Evolutionary conservation across 2,329 filamentous ascomycete genomes (phyloP).

Genomic region (Lecanoromycetidae sp.): DNA sequence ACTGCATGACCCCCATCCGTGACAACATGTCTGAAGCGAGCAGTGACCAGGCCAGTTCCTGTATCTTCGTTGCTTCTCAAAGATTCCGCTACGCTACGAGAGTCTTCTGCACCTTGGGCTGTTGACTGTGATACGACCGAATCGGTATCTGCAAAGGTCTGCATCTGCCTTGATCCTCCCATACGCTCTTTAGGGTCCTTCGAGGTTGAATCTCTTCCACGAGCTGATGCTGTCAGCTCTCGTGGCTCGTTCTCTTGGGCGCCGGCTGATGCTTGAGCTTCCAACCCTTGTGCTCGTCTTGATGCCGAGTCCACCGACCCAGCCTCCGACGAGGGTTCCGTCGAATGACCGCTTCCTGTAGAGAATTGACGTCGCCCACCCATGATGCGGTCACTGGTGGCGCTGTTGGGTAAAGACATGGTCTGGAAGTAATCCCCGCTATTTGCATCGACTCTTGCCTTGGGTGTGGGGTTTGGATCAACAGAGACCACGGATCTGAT

Average conservation of each 20-base stretch:
- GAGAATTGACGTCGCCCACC: slow-evolving; percentile 9
- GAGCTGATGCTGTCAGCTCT: background rate
- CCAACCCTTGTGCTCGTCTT: background rate
- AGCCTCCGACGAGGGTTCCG: slow-evolving; percentile 1
- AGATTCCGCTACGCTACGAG: slow-evolving; percentile 24
- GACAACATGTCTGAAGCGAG: slow-evolving; percentile 65
- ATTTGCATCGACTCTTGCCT: slow-evolving; percentile 16
- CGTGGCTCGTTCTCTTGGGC: background rate
- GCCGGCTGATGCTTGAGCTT: background rate
- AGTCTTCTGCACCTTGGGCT: slow-evolving; percentile 18
- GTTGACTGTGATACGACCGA: slow-evolving; percentile 21
- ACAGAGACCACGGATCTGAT: slow-evolving; percentile 68
- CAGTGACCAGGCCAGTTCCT: slow-evolving; percentile 47
- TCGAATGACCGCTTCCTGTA: slow-evolving; percentile 4
- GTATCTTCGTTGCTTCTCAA: slow-evolving; percentile 27
- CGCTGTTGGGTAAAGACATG: slow-evolving; percentile 12
- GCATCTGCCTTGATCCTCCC: slow-evolving; percentile 14
- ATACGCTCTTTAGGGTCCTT: slow-evolving; percentile 9
- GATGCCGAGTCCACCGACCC: background rate
- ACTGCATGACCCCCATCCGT: slow-evolving; percentile 70
- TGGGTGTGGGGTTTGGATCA: slow-evolving; percentile 40
- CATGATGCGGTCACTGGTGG: slow-evolving; percentile 1
- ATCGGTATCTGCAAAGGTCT: slow-evolving; percentile 20
- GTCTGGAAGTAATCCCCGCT: slow-evolving; percentile 13
- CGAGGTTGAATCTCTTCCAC: background rate